A percentile compares a stretch with the other conserved stretches of the same genome.
phyloP scores from a whole-genome alignment of 352 stramenopile species.

The Globisporangium acanthophoron region DNA sequence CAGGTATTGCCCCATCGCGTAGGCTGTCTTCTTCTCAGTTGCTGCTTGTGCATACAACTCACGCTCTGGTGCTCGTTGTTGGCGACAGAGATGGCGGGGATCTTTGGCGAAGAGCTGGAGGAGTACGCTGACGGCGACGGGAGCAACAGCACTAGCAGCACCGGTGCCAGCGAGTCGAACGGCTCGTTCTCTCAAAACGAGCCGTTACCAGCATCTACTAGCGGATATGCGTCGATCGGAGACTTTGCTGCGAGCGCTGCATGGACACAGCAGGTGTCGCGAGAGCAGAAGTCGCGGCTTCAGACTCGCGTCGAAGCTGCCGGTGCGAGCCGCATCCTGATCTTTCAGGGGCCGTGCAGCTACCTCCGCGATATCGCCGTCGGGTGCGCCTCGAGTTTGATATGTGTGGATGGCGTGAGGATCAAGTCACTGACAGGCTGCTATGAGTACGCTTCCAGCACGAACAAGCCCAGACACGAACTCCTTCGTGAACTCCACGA shows the following conservation, averaged over 20 bases:
- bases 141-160: slow-evolving; percentile 6
- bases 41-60: neutral
- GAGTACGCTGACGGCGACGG: slow-evolving; percentile 19
- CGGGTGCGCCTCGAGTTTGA: slow-evolving; percentile 11
- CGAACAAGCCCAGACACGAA: slow-evolving; percentile 11
- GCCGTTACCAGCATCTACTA: neutral
- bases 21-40: neutral
- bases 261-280: neutral
- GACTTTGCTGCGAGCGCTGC: neutral
- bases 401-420: neutral
- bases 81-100: slow-evolving; percentile 33
- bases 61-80: neutral
- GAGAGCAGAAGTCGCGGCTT: neutral
- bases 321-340: neutral
- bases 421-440: neutral
- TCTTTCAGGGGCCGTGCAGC: slow-evolving; percentile 23
- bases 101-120: slow-evolving; percentile 45
- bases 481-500: slow-evolving; percentile 1
- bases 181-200: neutral
- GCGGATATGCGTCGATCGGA: neutral
- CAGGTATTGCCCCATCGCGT: slow-evolving; percentile 12
- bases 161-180: neutral
- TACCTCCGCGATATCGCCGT: slow-evolving; percentile 19
- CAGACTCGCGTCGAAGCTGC: neutral
- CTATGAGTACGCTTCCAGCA: neutral